A percentile compares a stretch with the other conserved stretches of the same genome.
Conservation (phyloP, 768 basidiomycete genomes). For the Mycena capillaripes region DNA sequence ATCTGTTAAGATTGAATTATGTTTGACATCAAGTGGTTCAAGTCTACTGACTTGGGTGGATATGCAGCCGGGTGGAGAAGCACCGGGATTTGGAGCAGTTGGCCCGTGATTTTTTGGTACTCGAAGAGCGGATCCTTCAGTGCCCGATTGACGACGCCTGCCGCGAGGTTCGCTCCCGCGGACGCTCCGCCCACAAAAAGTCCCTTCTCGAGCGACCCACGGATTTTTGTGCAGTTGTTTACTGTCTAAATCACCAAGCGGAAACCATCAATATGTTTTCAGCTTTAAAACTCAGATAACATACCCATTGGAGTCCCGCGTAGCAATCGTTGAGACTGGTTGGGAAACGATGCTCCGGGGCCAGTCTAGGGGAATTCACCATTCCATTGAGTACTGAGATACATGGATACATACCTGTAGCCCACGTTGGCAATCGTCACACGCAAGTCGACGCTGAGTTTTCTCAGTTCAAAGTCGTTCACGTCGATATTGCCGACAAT, state of each 20-base stretch:
- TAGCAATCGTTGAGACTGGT: conserved; percentile 5
- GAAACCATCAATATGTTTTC: too few relatives aligned
- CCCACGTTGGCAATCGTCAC: conserved; percentile 5
- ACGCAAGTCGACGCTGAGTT: conserved; percentile 1
- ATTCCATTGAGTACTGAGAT: background rate
- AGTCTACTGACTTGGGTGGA: conserved; percentile 1
- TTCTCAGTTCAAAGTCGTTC: conserved; percentile 11
- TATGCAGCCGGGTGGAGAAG: background rate
- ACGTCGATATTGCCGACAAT: background rate
- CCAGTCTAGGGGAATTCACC: background rate
- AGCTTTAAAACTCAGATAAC: background rate
- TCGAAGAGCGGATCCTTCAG: conserved; percentile 11
- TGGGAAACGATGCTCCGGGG: conserved; percentile 13
- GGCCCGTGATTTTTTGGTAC: background rate
- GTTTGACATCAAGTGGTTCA: background rate
- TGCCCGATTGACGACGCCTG: conserved; percentile 1
- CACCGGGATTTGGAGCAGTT: conserved; percentile 1
- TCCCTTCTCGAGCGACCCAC: background rate
- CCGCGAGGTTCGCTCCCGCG: conserved; percentile 1
- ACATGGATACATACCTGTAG: background rate
- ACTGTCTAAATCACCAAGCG: too few relatives aligned
- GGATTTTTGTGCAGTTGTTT: background rate
- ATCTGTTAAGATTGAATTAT: background rate
- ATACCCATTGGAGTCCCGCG: conserved; percentile 10
- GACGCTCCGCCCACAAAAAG: conserved; percentile 9